Evolutionary conservation across 2,329 filamentous ascomycete genomes (phyloP).

Genomic region (Scedosporium dehoogii): DNA sequence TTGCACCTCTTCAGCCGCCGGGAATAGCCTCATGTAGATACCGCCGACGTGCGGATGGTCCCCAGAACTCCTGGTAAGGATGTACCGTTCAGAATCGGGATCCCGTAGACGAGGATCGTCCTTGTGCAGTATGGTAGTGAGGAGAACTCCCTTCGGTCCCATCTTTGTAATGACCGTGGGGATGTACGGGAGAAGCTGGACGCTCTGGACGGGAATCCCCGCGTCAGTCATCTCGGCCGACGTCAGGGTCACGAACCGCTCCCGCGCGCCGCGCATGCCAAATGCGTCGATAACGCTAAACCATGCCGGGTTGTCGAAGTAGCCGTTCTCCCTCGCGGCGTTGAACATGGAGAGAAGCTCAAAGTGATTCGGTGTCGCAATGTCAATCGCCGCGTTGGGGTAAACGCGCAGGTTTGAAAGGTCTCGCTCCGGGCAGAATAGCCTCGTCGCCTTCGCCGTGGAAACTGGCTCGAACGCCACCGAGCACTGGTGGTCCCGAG

Average conservation of each 20-base stretch:
- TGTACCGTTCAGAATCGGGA: conserved; percentile 54
- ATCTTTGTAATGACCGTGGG: conserved; percentile 80
- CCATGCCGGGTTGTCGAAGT: conserved; percentile 64
- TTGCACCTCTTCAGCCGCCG: conserved; percentile 53
- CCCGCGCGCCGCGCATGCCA: conserved; percentile 62
- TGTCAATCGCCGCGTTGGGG: conserved; percentile 54
- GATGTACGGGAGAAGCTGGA: conserved; percentile 82
- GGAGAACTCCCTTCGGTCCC: conserved; percentile 62
- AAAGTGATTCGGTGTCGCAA: conserved; percentile 73
- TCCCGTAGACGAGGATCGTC: conserved; percentile 58
- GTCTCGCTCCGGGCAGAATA: conserved; percentile 44
- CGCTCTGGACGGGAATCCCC: conserved; percentile 72
- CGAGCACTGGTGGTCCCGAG: conserved; percentile 41
- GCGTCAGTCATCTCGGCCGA: conserved; percentile 58
- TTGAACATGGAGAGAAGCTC: conserved; percentile 74
- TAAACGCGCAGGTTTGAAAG: conserved; percentile 37
- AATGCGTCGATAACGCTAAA: conserved; percentile 72
- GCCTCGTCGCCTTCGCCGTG: conserved; percentile 60
- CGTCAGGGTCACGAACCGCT: conserved; percentile 62
- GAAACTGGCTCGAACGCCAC: conserved; percentile 88
- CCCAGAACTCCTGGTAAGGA: conserved; percentile 54
- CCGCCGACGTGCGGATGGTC: conserved; percentile 53
- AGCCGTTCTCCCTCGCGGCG: conserved; percentile 54
- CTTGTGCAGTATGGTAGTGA: conserved; percentile 60
- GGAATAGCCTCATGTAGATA: conserved; percentile 70